Evolutionary conservation across 2,329 filamentous ascomycete species (phyloP).

Genomic region (Samsoniella hepiali): DNA sequence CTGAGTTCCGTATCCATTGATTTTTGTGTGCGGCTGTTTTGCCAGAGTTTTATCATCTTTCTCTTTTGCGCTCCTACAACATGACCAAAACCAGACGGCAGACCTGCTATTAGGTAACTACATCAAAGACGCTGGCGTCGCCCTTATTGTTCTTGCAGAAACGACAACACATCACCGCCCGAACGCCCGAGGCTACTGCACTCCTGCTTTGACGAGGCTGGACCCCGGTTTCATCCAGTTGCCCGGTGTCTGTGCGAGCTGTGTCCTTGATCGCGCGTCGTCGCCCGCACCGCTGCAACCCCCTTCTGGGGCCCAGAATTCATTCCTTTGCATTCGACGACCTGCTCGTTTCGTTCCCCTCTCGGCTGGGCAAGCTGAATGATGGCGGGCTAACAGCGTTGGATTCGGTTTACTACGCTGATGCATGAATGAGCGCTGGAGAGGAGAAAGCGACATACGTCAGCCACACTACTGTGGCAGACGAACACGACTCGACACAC

Average conservation of each 20-base stretch:
- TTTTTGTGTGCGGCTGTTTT: background rate
- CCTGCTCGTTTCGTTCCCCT: too few species aligned
- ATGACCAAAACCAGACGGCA: background rate
- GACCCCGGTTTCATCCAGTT: background rate
- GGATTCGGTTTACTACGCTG: background rate
- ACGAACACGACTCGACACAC: background rate
- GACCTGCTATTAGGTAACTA: too few species aligned
- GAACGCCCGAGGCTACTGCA: background rate
- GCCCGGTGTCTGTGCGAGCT: constrained; percentile 7
- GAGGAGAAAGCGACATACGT: too few species aligned
- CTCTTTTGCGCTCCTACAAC: background rate
- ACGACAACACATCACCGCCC: background rate
- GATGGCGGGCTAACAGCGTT: background rate
- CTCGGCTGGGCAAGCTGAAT: background rate
- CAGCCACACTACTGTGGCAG: background rate
- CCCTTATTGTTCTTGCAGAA: background rate
- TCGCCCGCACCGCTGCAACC: background rate
- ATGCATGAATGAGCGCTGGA: background rate
- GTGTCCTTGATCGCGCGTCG: background rate
- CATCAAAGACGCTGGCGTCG: background rate
- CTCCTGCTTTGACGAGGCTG: background rate
- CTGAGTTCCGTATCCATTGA: background rate
- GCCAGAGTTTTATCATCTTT: background rate
- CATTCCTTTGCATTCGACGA: background rate
- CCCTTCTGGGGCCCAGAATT: too few species aligned